Conservation (phyloP, 768 basidiomycete genomes). For the Mycena pura region DNA sequence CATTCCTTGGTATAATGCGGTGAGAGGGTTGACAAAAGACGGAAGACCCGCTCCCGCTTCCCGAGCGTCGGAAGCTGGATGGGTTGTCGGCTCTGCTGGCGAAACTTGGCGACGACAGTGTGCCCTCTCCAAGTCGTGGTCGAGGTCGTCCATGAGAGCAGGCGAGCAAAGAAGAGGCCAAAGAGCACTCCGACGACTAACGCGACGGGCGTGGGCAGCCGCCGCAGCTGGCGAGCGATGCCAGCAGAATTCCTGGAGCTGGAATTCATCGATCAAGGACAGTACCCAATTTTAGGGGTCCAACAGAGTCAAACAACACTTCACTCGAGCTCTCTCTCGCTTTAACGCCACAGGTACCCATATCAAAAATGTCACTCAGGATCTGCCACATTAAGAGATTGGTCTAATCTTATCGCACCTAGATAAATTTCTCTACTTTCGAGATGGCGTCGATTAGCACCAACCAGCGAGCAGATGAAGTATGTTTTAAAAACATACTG, state of each 20-base stretch:
- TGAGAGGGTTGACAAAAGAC: constrained; percentile 85
- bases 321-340: too few species aligned
- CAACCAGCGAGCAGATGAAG: too few species aligned
- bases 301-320: too few species aligned
- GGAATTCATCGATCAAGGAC: constrained; percentile 18
- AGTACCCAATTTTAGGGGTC: too few species aligned
- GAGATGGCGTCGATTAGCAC: too few species aligned
- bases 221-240: constrained; percentile 41
- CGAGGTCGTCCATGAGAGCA: constrained; percentile 54
- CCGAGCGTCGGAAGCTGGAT: constrained; percentile 80
- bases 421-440: too few species aligned
- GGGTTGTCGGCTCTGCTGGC: constrained; percentile 63
- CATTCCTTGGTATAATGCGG: constrained; percentile 95
- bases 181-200: constrained; percentile 66
- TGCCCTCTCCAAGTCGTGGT: constrained; percentile 60
- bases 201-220: constrained; percentile 61
- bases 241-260: constrained; percentile 19
- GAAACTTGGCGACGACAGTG: constrained; percentile 56
- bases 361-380: too few species aligned
- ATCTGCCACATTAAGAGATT: too few species aligned
- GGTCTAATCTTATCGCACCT: too few species aligned
- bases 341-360: too few species aligned
- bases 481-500: too few species aligned
- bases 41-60: constrained; percentile 86
- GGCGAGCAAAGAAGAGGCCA: constrained; percentile 63